Percentiles rank a stretch among this genome's conserved stretches.
Evolutionary conservation across 2,329 filamentous ascomycete species (phyloP).

Genomic region (Penicillium psychrosexuale): DNA sequence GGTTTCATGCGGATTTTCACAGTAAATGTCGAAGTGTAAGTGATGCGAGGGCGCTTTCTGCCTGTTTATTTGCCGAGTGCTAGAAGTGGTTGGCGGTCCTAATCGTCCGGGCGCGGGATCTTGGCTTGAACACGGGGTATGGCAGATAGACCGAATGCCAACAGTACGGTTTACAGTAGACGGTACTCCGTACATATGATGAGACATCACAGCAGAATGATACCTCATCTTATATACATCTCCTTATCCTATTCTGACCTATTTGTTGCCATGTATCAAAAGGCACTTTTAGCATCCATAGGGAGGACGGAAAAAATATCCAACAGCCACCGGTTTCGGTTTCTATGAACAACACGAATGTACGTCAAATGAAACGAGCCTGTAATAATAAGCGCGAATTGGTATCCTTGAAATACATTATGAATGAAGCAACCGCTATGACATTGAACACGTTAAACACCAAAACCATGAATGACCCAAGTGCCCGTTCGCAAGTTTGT

Average conservation of each 20-base stretch:
- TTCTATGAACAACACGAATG: not conserved
- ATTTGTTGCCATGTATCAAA: not conserved
- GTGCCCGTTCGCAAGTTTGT: slow-evolving; percentile 10
- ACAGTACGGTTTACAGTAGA: not conserved
- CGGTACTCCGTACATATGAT: not conserved
- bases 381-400: not conserved
- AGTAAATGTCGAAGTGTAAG: not conserved
- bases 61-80: slow-evolving; percentile 6
- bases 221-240: not conserved
- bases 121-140: slow-evolving; percentile 14
- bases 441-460: slow-evolving; percentile 9
- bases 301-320: not conserved
- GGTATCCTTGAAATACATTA: slow-evolving; percentile 13
- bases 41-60: not conserved
- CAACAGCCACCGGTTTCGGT: not conserved
- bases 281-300: not conserved
- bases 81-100: slow-evolving; percentile 15
- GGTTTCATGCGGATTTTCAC: slow-evolving; percentile 26
- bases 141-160: slow-evolving; percentile 4
- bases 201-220: not conserved
- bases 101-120: slow-evolving; percentile 14
- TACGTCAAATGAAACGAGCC: not conserved
- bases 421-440: slow-evolving; percentile 16
- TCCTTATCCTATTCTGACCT: not conserved
- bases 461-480: slow-evolving; percentile 16